Percentiles rank a stretch among this genome's conserved stretches.
These are phyloP conservation scores for Cicer chorassanicum DNA, from an alignment of 306 rosid species.

Conservation along the genomic window DNA sequence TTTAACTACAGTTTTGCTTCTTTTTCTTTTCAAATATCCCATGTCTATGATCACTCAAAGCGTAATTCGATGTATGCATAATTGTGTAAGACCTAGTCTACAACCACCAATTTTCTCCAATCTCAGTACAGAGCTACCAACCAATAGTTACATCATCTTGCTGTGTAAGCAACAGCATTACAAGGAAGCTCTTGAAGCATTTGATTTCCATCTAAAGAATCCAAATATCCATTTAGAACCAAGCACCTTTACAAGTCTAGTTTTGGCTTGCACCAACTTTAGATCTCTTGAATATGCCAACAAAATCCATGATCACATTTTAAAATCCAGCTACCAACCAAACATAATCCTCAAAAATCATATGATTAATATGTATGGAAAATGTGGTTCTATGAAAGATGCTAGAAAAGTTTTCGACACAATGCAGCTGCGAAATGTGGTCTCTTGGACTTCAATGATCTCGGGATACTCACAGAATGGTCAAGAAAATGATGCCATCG, in stretches of 20 bases:
- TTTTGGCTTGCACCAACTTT: constrained; percentile 64
- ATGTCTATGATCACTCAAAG: constrained; percentile 47
- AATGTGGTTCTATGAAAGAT: constrained; percentile 74
- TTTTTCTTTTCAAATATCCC: constrained; percentile 17
- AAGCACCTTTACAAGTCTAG: constrained; percentile 55
- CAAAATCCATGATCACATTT: constrained; percentile 61
- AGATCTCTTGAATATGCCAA: constrained; percentile 66
- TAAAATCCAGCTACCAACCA: constrained; percentile 50
- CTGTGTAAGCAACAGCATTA: constrained; percentile 58
- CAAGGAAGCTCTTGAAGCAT: constrained; percentile 69
- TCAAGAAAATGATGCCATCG: constrained; percentile 59
- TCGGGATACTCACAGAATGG: constrained; percentile 68
- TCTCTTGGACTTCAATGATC: constrained; percentile 84
- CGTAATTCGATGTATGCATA: constrained; percentile 47
- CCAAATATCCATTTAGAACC: constrained; percentile 50
- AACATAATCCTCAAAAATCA: constrained; percentile 68
- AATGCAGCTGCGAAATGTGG: constrained; percentile 67
- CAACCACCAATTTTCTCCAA: constrained; percentile 37
- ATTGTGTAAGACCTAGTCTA: constrained; percentile 35
- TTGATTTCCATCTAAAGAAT: constrained; percentile 51
- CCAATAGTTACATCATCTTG: constrained; percentile 55
- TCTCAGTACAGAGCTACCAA: constrained; percentile 45
- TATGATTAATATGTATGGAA: constrained; percentile 73
- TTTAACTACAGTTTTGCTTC: constrained; percentile 13
- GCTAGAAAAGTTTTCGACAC: constrained; percentile 66